Evolutionary conservation across 2,329 filamentous ascomycete species (phyloP).

Genomic region (Metarhizium robertsii): DNA sequence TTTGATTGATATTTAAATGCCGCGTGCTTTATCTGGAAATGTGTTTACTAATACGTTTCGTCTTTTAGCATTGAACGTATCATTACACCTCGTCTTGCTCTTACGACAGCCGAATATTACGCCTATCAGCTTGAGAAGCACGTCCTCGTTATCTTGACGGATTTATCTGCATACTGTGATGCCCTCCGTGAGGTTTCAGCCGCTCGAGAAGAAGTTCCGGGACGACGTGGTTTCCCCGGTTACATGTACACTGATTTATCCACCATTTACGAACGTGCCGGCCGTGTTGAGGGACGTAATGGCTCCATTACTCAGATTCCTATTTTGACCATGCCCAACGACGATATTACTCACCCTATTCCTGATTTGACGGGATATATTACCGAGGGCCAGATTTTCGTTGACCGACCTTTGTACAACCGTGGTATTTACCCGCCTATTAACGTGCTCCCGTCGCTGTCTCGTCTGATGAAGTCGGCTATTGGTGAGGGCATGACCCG

Average conservation of each 20-base stretch:
- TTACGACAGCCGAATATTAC: constrained; percentile 99
- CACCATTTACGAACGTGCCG: constrained; percentile 98
- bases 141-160: constrained; percentile 95
- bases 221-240: constrained; percentile 98
- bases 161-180: constrained; percentile 96
- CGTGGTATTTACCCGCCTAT: constrained; percentile 98
- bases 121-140: constrained; percentile 99
- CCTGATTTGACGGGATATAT: constrained; percentile 98
- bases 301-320: constrained; percentile 99
- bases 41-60: neutral
- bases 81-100: constrained; percentile 93
- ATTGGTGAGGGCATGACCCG: constrained; percentile 96
- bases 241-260: constrained; percentile 99
- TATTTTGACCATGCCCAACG: constrained; percentile 99
- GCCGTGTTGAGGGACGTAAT: constrained; percentile 92
- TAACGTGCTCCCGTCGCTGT: constrained; percentile 95
- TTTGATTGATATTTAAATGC: constrained; percentile 11
- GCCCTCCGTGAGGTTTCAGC: constrained; percentile 97
- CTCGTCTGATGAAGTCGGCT: constrained; percentile 99
- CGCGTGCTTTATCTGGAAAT: neutral
- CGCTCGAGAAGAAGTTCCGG: constrained; percentile 95
- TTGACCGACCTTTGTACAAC: constrained; percentile 89
- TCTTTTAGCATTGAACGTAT: constrained; percentile 88
- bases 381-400: constrained; percentile 96
- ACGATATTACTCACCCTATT: constrained; percentile 98